Percentiles rank a stretch among this genome's conserved stretches.
Conservation (phyloP, 208 protist species). For the Blastocrithidia nonstop region DNA sequence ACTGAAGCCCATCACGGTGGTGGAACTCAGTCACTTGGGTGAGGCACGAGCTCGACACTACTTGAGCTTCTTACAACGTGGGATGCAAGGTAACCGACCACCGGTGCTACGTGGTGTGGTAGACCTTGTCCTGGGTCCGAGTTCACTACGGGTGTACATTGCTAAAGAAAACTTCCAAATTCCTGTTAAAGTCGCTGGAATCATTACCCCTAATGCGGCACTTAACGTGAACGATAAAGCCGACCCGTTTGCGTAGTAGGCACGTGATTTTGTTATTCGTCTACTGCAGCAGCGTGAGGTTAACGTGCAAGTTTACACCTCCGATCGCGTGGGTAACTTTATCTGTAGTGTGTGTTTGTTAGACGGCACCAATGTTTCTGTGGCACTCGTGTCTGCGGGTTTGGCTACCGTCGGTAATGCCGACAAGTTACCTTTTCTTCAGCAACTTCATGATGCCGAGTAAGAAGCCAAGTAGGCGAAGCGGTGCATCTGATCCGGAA, state of each 20-base stretch:
- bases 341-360: conserved; percentile 41
- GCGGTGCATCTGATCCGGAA: conserved; percentile 43
- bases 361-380: conserved; percentile 59
- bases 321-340: conserved; percentile 77
- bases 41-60: conserved; percentile 69
- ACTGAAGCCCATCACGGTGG: conserved; percentile 21
- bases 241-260: conserved; percentile 61
- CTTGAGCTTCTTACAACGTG: conserved; percentile 77
- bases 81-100: conserved; percentile 72
- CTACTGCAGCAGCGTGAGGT: conserved; percentile 67
- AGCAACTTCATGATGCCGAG: conserved; percentile 63
- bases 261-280: conserved; percentile 47
- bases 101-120: conserved; percentile 57
- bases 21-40: conserved; percentile 74
- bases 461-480: conserved; percentile 23
- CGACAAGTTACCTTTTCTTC: conserved; percentile 45
- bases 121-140: conserved; percentile 63
- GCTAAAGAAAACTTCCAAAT: conserved; percentile 82
- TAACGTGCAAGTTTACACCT: conserved; percentile 70
- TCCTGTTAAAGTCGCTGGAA: conserved; percentile 63
- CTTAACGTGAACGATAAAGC: conserved; percentile 12
- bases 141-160: conserved; percentile 77
- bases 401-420: conserved; percentile 66
- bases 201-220: conserved; percentile 53
- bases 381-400: conserved; percentile 51